Percentiles rank a stretch among this genome's conserved stretches.
These are phyloP conservation scores for Tricladium varicosporioides DNA, from an alignment of 2,329 filamentous ascomycete genomes.

Conservation along the genomic window DNA sequence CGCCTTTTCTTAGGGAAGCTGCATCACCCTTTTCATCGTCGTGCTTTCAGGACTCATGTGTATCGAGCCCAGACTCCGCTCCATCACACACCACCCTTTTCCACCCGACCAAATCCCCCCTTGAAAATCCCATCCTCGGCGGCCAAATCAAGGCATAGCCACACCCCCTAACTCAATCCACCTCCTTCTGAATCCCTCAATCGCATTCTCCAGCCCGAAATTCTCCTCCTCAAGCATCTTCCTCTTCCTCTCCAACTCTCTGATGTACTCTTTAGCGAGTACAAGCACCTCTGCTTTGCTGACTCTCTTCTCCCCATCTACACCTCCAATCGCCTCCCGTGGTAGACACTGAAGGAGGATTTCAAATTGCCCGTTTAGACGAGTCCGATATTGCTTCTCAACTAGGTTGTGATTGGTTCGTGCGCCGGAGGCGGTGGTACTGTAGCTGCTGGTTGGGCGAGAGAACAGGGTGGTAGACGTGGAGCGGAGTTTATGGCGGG, in stretches of 20 bases:
- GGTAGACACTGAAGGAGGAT: slow-evolving; percentile 15
- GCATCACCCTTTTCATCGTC: too few relatives aligned
- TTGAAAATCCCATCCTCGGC: too few relatives aligned
- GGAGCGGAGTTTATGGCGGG: neutral
- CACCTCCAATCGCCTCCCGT: neutral
- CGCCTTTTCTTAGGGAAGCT: too few relatives aligned
- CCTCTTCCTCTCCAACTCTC: slow-evolving; percentile 7
- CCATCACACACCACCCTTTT: too few relatives aligned
- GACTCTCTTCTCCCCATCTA: slow-evolving; percentile 10
- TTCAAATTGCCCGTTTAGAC: slow-evolving; percentile 19
- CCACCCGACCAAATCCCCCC: too few relatives aligned
- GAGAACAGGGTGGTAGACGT: neutral
- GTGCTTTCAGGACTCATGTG: too few relatives aligned
- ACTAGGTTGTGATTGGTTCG: slow-evolving; percentile 15
- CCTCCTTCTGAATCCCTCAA: neutral
- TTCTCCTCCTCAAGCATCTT: slow-evolving; percentile 25
- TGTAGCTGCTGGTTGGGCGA: neutral
- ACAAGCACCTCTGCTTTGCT: slow-evolving; percentile 20
- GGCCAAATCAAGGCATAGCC: neutral
- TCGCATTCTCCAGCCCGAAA: neutral
- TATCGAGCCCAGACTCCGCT: too few relatives aligned
- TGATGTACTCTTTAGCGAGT: slow-evolving; percentile 16
- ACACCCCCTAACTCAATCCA: neutral
- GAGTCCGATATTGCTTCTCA: slow-evolving; percentile 18
- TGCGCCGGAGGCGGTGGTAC: neutral